Evolutionary conservation across 805 yeast genomes (phyloP).

Genomic region (Dipodascus geniculatus): DNA sequence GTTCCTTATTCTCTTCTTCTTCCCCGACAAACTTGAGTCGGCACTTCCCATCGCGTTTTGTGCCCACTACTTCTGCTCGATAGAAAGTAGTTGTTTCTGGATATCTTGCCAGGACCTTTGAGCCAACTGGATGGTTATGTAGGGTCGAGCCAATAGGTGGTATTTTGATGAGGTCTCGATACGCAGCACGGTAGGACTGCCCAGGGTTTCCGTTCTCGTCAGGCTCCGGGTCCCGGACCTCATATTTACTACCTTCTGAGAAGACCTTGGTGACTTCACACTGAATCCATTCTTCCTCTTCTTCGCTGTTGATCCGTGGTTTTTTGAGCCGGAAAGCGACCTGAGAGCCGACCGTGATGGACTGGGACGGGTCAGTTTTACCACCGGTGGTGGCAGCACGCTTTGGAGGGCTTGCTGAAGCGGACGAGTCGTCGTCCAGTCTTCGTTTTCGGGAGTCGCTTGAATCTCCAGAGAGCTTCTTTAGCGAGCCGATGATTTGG

Average conservation of each 20-base stretch:
- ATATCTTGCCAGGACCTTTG: constrained; percentile 81
- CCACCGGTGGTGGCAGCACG: not conserved
- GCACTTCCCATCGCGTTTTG: constrained; percentile 64
- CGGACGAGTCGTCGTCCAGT: not conserved
- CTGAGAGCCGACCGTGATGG: constrained; percentile 54
- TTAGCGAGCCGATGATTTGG: not conserved
- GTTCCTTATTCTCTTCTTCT: constrained; percentile 91
- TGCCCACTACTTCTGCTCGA: constrained; percentile 82
- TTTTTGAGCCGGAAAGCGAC: constrained; percentile 66
- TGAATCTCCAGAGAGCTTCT: not conserved
- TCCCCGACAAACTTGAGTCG: constrained; percentile 87
- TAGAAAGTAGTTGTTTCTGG: constrained; percentile 97
- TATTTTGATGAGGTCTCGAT: constrained; percentile 68
- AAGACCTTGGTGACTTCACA: constrained; percentile 74
- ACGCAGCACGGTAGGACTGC: constrained; percentile 67
- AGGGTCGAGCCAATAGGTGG: constrained; percentile 31
- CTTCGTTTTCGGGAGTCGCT: not conserved
- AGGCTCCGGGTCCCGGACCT: constrained; percentile 96
- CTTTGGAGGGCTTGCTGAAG: not conserved
- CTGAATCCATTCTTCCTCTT: constrained; percentile 91
- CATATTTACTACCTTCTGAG: constrained; percentile 68
- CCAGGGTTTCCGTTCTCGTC: constrained; percentile 88
- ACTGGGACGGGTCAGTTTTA: not conserved
- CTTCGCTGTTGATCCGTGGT: constrained; percentile 35
- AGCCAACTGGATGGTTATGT: constrained; percentile 54